Conservation (phyloP, 1,284 basidiomycete species). For the Acaromyces ingoldii region DNA sequence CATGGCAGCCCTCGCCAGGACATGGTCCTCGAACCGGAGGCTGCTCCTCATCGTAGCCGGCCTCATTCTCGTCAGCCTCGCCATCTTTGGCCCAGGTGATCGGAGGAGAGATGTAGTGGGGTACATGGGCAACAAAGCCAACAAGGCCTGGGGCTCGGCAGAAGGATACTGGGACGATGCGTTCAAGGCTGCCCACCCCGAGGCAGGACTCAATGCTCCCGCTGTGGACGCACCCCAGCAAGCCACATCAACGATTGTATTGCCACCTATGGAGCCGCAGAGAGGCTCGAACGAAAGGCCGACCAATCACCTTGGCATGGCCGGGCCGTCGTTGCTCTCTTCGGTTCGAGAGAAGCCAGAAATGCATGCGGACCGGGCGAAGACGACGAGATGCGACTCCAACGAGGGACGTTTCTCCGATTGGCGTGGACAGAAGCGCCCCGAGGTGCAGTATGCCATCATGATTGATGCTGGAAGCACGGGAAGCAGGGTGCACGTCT, state of each 20-base stretch:
- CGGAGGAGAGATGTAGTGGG: background rate
- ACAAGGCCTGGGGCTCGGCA: background rate
- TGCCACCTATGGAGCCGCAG: background rate
- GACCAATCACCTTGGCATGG: background rate
- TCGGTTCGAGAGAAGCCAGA: constrained; percentile 24
- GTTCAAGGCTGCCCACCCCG: too few species aligned
- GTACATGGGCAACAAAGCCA: background rate
- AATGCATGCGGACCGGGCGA: constrained; percentile 35
- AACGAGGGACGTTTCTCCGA: constrained; percentile 17
- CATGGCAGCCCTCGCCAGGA: background rate
- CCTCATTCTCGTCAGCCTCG: background rate
- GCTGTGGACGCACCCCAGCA: background rate
- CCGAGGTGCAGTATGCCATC: constrained; percentile 71
- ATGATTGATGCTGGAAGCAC: constrained; percentile 99
- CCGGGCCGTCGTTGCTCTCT: background rate
- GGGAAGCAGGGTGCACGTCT: constrained; percentile 92
- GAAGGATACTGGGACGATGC: constrained; percentile 1
- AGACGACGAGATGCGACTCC: constrained; percentile 39
- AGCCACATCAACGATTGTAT: background rate
- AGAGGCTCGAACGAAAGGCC: background rate
- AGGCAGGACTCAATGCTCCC: background rate
- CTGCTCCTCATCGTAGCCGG: background rate
- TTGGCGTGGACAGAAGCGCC: constrained; percentile 28
- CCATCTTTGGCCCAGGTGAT: background rate
- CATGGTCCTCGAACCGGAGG: background rate